These are phyloP conservation scores for Thymus quinquecostatus DNA, from an alignment of 257 asterid genomes.

Conservation along the genomic window DNA sequence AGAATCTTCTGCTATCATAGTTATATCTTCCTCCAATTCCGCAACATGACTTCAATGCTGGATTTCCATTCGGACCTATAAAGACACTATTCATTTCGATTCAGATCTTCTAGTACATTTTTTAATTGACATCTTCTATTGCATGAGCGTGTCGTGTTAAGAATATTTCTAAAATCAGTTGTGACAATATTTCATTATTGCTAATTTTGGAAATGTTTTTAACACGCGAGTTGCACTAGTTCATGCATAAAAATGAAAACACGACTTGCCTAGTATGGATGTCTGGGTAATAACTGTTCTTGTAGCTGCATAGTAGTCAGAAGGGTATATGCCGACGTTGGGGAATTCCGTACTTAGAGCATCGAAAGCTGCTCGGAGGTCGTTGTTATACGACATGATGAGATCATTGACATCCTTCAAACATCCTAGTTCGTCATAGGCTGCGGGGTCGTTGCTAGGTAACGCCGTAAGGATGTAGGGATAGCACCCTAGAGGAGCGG, in stretches of 20 bases:
- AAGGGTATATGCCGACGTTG: background rate
- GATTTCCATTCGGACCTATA: background rate
- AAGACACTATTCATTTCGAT: no score
- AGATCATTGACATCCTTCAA: slow-evolving; percentile 25
- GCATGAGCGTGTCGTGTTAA: no score
- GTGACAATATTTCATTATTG: no score
- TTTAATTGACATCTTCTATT: no score
- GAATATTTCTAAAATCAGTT: no score
- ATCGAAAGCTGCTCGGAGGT: background rate
- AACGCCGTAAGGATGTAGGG: slow-evolving; percentile 30
- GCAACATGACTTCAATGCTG: slow-evolving; percentile 38
- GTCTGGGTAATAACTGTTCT: background rate
- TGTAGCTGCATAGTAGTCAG: background rate
- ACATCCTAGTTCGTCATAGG: slow-evolving; percentile 32
- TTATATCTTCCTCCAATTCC: slow-evolving; percentile 15
- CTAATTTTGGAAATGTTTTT: no score
- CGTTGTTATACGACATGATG: background rate
- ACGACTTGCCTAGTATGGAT: background rate
- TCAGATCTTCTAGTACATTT: no score
- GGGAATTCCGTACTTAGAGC: background rate
- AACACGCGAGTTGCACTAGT: no score
- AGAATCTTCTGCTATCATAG: slow-evolving; percentile 17
- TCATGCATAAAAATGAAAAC: no score
- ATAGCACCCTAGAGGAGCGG: slow-evolving; percentile 19
- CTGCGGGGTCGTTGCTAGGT: background rate